Evolutionary conservation across 768 basidiomycete species (phyloP), one percentile per base, ranked within the genome.

Genomic region (Brasilioporus rufonigricans): DNA sequence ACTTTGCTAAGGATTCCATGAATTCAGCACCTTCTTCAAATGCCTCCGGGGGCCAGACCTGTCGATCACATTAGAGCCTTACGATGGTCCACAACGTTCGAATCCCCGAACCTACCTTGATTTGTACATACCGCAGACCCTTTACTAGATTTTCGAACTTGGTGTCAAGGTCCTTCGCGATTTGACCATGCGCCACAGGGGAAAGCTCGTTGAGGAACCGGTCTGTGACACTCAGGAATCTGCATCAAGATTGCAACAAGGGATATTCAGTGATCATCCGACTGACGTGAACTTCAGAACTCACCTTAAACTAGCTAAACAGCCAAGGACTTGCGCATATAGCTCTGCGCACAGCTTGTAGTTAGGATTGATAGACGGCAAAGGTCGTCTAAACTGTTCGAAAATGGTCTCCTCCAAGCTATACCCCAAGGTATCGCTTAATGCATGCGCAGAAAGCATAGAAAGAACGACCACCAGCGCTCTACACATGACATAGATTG

Each of bases 1-100:
- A 85, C 63, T 86, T 89, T 3, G 93, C 88, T 18, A 97, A 71
- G 8, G 85, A 82, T 56, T 91, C 87, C 71, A 97, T 72, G 61
- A 96, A 97, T 61, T 98, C 94, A 3, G 93, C 88, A 4, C 89
- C 91, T 69, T 94, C 89, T 66, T 97, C 94, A 54, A 97, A 94
- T 5, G 89, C 85, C 66, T 93, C 90, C 14, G 91, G 89, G 2
- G 94, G 94, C 85, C 92, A 97, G 41, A 96, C 93, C 90, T 92
- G 59, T 26, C 18, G 13, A 51, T 24, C 13, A 23, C 4, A 40
- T 62, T 24, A 56, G 53, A 50, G 27, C 2, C 23, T 13, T 23
- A 36, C n/a, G 13, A 36, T 10, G 16, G 35, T 45, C 10, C 29
- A 35, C 33, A 21, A 29, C 27, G 27, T 31, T n/a, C 26, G 33